A percentile compares a stretch with the other conserved stretches of the same genome.
phyloP scores from a whole-genome alignment of 2,329 filamentous ascomycete genomes.

The Fonsecaea nubica region DNA sequence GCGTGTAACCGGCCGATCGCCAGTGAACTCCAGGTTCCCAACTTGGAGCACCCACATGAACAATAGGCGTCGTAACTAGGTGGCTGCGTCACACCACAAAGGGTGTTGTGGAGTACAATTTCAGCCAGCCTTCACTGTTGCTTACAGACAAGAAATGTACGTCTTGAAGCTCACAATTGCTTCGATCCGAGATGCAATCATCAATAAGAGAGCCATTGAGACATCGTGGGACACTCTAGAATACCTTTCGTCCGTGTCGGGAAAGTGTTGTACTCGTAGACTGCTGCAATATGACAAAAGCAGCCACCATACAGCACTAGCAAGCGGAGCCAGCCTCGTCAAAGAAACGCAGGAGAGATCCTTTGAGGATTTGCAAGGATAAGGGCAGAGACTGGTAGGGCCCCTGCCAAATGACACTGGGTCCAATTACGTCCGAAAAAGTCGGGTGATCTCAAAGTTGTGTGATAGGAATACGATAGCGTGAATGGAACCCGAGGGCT shows the following conservation, averaged over 20 bases:
- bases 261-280: neutral
- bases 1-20: constrained; percentile 15
- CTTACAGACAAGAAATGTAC: neutral
- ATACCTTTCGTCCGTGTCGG: neutral
- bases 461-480: neutral
- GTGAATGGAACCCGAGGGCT: neutral
- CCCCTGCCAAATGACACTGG: neutral
- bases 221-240: neutral
- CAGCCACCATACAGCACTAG: neutral
- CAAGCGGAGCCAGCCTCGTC: neutral
- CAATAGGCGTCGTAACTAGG: constrained; percentile 4
- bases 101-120: neutral
- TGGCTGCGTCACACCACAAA: constrained; percentile 4
- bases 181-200: neutral
- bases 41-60: neutral
- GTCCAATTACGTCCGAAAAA: neutral
- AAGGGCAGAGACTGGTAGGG: neutral
- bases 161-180: neutral
- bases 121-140: constrained; percentile 2
- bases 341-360: neutral
- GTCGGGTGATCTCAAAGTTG: neutral
- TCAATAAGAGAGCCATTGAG: neutral
- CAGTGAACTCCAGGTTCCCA: neutral
- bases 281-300: neutral
- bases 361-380: neutral